These are phyloP conservation scores for Aspergillus biplanus DNA, from an alignment of 495 filamentous ascomycete genomes.

Conservation along the genomic window DNA sequence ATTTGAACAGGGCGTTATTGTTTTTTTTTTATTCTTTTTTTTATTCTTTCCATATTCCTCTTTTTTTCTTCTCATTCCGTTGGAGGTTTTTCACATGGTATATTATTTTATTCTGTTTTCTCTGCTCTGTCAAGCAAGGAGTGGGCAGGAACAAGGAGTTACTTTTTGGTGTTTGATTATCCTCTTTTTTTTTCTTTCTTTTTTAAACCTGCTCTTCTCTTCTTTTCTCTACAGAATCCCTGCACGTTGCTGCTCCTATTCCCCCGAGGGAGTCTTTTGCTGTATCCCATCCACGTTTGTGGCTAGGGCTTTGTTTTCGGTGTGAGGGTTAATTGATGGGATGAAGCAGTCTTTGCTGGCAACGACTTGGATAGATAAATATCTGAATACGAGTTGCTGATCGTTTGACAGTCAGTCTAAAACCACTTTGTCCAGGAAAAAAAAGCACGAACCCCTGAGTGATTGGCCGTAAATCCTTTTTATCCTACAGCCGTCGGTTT, in stretches of 20 bases:
- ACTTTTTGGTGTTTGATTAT: constrained; percentile 15
- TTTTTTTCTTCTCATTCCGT: constrained; percentile 16
- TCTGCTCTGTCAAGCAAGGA: constrained; percentile 41
- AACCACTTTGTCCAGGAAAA: too few relatives aligned
- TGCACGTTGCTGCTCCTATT: constrained; percentile 17
- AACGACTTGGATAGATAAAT: constrained; percentile 15
- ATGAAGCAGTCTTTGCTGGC: constrained; percentile 8
- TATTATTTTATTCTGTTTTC: constrained; percentile 25
- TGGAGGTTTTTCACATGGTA: background rate
- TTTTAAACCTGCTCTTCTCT: constrained; percentile 2
- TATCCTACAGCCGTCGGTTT: background rate
- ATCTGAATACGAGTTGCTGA: constrained; percentile 12
- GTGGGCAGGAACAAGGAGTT: constrained; percentile 38
- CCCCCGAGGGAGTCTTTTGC: background rate
- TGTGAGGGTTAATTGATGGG: constrained; percentile 4
- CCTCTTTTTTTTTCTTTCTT: constrained; percentile 4
- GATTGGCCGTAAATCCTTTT: background rate
- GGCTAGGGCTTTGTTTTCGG: constrained; percentile 32
- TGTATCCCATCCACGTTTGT: background rate
- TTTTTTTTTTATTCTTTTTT: constrained; percentile 8
- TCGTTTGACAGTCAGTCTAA: background rate
- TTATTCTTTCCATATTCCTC: constrained; percentile 19
- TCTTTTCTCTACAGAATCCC: constrained; percentile 3
- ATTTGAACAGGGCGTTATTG: constrained; percentile 16
- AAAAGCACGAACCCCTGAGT: background rate